Percentiles rank a stretch among this genome's conserved stretches.
Evolutionary conservation across 2,329 filamentous ascomycete species (phyloP).

Genomic region (Rutstroemia sydowiana): DNA sequence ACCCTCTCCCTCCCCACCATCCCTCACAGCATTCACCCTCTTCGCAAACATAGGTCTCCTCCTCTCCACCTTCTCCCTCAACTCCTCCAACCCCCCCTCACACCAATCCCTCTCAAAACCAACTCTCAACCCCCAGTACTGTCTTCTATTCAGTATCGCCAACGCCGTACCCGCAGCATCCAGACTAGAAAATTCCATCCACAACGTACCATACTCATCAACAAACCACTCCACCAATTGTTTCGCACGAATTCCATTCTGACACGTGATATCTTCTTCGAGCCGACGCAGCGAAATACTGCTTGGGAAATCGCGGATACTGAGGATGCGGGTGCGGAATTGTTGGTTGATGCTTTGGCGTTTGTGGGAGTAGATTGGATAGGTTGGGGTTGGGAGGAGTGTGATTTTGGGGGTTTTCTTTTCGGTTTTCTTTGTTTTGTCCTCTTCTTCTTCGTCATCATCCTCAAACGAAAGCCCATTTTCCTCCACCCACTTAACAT

Average conservation of each 20-base stretch:
- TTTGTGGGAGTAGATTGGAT: slow-evolving; percentile 8
- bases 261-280: slow-evolving; percentile 7
- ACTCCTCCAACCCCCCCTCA: slow-evolving; percentile 18
- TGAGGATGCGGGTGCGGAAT: slow-evolving; percentile 15
- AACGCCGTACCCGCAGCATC: slow-evolving; percentile 14
- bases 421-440: slow-evolving; percentile 6
- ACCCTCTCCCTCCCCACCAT: neutral
- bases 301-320: slow-evolving; percentile 13
- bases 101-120: slow-evolving; percentile 22
- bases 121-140: slow-evolving; percentile 12
- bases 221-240: slow-evolving; percentile 20
- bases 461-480: slow-evolving; percentile 15
- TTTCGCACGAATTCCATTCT: slow-evolving; percentile 7
- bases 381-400: slow-evolving; percentile 21
- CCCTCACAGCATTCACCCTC: neutral
- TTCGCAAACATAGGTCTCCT: neutral
- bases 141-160: slow-evolving; percentile 12
- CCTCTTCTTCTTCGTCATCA: neutral
- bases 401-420: too few relatives aligned
- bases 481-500: slow-evolving; percentile 13
- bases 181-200: slow-evolving; percentile 22
- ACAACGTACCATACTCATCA: slow-evolving; percentile 15
- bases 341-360: neutral
- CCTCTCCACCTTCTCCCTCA: slow-evolving; percentile 5
- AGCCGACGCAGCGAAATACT: slow-evolving; percentile 11